Percentiles rank a stretch among this genome's conserved stretches.
phyloP scores from a whole-genome alignment of 768 basidiomycete species.

The Rhizopogon sp. region DNA sequence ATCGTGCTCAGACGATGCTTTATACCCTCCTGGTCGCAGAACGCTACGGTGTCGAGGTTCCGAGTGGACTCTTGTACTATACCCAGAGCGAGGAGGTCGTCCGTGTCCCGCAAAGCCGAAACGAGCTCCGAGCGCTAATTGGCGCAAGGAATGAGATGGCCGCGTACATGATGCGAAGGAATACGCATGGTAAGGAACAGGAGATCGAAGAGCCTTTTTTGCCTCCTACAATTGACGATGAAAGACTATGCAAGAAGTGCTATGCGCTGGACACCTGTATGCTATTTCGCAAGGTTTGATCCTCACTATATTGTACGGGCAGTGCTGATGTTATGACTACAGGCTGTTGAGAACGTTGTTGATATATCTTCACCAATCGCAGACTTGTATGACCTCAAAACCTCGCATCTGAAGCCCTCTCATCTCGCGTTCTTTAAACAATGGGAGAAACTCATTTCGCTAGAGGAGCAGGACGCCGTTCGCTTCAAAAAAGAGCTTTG shows the following conservation, averaged over 20 bases:
- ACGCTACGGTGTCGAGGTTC: slow-evolving; percentile 80
- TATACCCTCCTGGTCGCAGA: slow-evolving; percentile 90
- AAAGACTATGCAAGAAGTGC: slow-evolving; percentile 73
- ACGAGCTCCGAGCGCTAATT: slow-evolving; percentile 85
- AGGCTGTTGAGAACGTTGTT: slow-evolving; percentile 68
- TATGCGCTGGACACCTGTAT: slow-evolving; percentile 85
- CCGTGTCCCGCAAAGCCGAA: slow-evolving; percentile 69
- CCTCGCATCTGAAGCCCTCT: slow-evolving; percentile 63
- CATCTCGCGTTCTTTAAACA: slow-evolving; percentile 80
- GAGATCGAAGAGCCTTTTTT: slow-evolving; percentile 52
- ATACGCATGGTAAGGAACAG: slow-evolving; percentile 16
- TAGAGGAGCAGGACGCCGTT: slow-evolving; percentile 84
- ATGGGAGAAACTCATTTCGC: slow-evolving; percentile 83
- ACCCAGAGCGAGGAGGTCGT: slow-evolving; percentile 89
- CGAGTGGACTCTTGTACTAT: slow-evolving; percentile 87
- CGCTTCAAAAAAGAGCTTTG: slow-evolving; percentile 90
- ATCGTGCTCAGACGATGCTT: slow-evolving; percentile 96
- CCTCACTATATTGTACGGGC: not conserved
- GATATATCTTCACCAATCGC: slow-evolving; percentile 51
- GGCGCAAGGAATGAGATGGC: slow-evolving; percentile 82
- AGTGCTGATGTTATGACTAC: not conserved
- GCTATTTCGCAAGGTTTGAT: slow-evolving; percentile 80
- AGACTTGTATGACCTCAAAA: slow-evolving; percentile 72
- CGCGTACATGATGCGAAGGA: slow-evolving; percentile 60
- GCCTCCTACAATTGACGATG: slow-evolving; percentile 84